These are phyloP conservation scores for Yarrowia hollandica DNA, from an alignment of 805 yeast genomes.

Conservation along the genomic window DNA sequence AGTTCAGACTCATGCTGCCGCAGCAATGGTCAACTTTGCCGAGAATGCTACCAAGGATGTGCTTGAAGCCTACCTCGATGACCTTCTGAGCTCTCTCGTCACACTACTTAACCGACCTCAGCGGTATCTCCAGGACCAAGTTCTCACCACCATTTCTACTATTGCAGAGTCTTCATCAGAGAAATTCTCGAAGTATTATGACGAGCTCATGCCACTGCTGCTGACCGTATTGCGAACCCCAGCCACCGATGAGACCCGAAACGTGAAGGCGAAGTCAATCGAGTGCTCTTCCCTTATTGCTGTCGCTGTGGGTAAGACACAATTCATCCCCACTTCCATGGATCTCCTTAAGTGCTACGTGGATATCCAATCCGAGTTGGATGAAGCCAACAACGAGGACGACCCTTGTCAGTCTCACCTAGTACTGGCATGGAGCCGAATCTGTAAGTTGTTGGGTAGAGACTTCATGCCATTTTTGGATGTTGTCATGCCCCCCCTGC, in stretches of 20 bases:
- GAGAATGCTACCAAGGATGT: slow-evolving; percentile 87
- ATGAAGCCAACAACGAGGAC: slow-evolving; percentile 52
- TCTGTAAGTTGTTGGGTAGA: slow-evolving; percentile 80
- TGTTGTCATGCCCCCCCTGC: slow-evolving; percentile 83
- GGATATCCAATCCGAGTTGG: slow-evolving; percentile 56
- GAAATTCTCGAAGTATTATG: slow-evolving; percentile 87
- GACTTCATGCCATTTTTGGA: slow-evolving; percentile 84
- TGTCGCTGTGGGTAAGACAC: slow-evolving; percentile 89
- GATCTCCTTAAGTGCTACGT: slow-evolving; percentile 73
- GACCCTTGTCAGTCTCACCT: slow-evolving; percentile 85
- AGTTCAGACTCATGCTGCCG: slow-evolving; percentile 98
- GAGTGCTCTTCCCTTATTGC: slow-evolving; percentile 96
- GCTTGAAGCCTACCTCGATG: slow-evolving; percentile 90
- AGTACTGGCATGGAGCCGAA: slow-evolving; percentile 95
- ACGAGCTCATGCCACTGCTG: slow-evolving; percentile 87
- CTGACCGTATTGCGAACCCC: slow-evolving; percentile 76
- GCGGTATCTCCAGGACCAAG: slow-evolving; percentile 95
- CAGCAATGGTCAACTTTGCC: slow-evolving; percentile 92
- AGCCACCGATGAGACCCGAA: slow-evolving; percentile 72
- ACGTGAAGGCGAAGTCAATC: slow-evolving; percentile 87
- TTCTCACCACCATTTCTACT: slow-evolving; percentile 91
- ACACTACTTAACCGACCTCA: slow-evolving; percentile 80
- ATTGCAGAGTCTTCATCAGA: slow-evolving; percentile 95
- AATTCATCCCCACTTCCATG: slow-evolving; percentile 71
- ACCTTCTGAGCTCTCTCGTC: slow-evolving; percentile 68